These are phyloP conservation scores for Myxozyma neglecta DNA, from an alignment of 805 yeast genomes.

Conservation along the genomic window DNA sequence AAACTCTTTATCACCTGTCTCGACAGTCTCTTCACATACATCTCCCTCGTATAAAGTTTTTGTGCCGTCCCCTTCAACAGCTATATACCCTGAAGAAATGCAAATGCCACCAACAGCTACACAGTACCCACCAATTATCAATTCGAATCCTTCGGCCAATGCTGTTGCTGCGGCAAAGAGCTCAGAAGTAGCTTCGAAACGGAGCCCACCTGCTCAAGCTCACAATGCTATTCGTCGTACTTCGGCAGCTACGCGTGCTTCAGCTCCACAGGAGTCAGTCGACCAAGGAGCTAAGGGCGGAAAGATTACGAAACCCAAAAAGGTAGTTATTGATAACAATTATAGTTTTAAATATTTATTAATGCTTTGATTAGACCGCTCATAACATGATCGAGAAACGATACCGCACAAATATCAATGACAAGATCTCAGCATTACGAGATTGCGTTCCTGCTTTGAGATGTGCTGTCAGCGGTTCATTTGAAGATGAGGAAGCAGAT, in stretches of 20 bases:
- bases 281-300: slow-evolving; percentile 29
- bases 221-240: slow-evolving; percentile 14
- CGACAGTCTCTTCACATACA: slow-evolving; percentile 17
- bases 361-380: slow-evolving; percentile 47
- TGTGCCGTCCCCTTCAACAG: slow-evolving; percentile 13
- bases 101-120: background rate
- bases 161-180: background rate
- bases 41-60: slow-evolving; percentile 17
- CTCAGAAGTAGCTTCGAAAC: slow-evolving; percentile 4
- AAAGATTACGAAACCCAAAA: slow-evolving; percentile 39
- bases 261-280: background rate
- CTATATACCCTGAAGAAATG: background rate
- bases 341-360: background rate
- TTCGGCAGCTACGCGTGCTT: slow-evolving; percentile 4
- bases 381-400: slow-evolving; percentile 82
- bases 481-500: slow-evolving; percentile 44
- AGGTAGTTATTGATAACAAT: slow-evolving; percentile 27
- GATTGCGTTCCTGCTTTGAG: slow-evolving; percentile 78
- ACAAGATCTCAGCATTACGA: slow-evolving; percentile 65
- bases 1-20: slow-evolving; percentile 20
- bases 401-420: slow-evolving; percentile 73
- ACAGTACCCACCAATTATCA: background rate
- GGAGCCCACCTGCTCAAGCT: slow-evolving; percentile 6
- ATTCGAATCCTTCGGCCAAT: background rate
- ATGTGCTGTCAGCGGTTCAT: slow-evolving; percentile 51